A percentile compares a stretch with the other conserved stretches of the same genome.
Conservation (phyloP, 352 stramenopile species). For the Hyaloperonospora arabidopsidis region DNA sequence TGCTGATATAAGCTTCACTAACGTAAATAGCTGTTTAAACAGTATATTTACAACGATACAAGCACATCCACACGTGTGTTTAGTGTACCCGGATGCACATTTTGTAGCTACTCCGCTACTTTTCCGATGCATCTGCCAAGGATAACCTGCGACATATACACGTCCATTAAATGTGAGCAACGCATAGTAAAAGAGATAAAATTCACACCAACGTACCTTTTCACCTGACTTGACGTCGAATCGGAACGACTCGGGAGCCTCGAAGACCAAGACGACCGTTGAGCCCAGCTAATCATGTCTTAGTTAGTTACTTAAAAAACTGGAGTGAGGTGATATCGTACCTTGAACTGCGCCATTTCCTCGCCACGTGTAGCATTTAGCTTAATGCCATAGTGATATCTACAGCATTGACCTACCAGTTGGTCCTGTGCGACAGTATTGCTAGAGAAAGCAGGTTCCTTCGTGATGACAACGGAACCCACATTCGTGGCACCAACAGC, state of each 20-base stretch:
- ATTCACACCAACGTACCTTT: conserved; percentile 34
- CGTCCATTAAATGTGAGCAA: conserved; percentile 2
- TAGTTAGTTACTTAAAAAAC: conserved; percentile 10
- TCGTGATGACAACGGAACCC: conserved; percentile 68
- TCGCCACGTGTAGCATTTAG: conserved; percentile 42
- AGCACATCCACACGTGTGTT: too few relatives aligned
- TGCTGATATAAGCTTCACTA: too few relatives aligned
- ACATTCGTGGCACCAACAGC: conserved; percentile 84
- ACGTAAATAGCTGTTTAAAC: too few relatives aligned
- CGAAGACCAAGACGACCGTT: conserved; percentile 82
- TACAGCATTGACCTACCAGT: conserved; percentile 46
- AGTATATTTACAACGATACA: too few relatives aligned
- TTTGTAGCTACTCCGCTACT: conserved; percentile 4
- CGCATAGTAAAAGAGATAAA: not conserved
- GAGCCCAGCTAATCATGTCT: conserved; percentile 48
- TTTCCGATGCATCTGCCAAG: conserved; percentile 40
- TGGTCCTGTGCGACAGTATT: conserved; percentile 55
- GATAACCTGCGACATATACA: conserved; percentile 20
- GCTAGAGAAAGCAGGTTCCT: conserved; percentile 57
- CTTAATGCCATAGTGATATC: conserved; percentile 38
- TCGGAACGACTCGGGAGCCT: conserved; percentile 64
- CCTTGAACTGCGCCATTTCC: conserved; percentile 78
- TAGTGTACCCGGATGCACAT: too few relatives aligned
- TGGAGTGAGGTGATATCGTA: conserved; percentile 7
- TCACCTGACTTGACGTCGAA: conserved; percentile 70